Evolutionary conservation across 495 filamentous ascomycete species (phyloP).

Genomic region (Aspergillus egyptiacus): DNA sequence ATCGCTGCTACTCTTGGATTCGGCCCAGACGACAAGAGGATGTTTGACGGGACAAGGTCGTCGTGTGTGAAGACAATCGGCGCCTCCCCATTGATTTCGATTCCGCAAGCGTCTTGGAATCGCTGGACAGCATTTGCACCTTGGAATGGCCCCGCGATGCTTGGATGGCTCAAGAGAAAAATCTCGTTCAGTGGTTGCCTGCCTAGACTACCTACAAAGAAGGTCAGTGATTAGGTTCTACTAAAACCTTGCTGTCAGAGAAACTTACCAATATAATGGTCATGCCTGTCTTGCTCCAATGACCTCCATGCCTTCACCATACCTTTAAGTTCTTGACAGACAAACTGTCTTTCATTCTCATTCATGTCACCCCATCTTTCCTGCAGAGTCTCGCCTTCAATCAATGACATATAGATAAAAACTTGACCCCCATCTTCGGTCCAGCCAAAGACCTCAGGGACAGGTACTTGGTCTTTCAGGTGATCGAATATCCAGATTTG

Average conservation of each 20-base stretch:
- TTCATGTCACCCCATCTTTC: constrained; percentile 32
- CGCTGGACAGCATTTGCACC: constrained; percentile 21
- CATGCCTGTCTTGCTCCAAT: constrained; percentile 20
- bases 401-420: constrained; percentile 46
- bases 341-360: constrained; percentile 26
- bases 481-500: constrained; percentile 31
- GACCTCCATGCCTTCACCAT: constrained; percentile 26
- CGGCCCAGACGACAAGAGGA: constrained; percentile 26
- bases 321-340: constrained; percentile 35
- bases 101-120: constrained; percentile 22
- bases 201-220: constrained; percentile 18
- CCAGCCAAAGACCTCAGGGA: constrained; percentile 46
- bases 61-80: constrained; percentile 31
- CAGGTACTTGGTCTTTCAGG: constrained; percentile 30
- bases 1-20: constrained; percentile 29
- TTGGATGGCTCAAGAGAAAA: constrained; percentile 13
- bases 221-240: background rate
- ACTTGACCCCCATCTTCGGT: constrained; percentile 31
- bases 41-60: constrained; percentile 35
- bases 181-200: constrained; percentile 23
- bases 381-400: constrained; percentile 34
- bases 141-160: constrained; percentile 19
- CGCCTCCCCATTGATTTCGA: constrained; percentile 17
- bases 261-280: constrained; percentile 31
- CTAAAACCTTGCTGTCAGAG: background rate